Conservation (phyloP, 805 yeast species). For the Wickerhamomyces chambardii region DNA sequence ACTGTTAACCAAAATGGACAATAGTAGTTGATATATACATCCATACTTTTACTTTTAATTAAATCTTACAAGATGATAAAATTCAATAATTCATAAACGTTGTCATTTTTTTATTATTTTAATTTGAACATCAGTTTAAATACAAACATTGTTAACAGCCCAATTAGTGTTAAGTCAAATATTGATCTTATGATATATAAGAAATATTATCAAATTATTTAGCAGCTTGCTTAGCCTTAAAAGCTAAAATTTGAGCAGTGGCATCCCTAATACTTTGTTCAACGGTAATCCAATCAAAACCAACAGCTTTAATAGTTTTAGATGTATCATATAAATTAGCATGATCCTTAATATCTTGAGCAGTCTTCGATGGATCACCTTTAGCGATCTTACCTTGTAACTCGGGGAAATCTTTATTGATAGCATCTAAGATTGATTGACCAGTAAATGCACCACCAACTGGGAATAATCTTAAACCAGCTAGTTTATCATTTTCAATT, state of each 20-base stretch:
- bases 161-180: too few relatives aligned
- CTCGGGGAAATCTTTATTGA: constrained; percentile 25
- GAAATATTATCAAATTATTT: too few relatives aligned
- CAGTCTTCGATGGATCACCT: constrained; percentile 19
- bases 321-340: not conserved
- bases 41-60: too few relatives aligned
- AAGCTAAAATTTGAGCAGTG: constrained; percentile 19
- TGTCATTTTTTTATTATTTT: too few relatives aligned
- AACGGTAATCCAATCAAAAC: constrained; percentile 19
- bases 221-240: too few relatives aligned
- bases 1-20: too few relatives aligned
- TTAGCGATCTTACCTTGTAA: constrained; percentile 27
- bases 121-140: too few relatives aligned
- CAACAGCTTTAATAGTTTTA: constrained; percentile 1
- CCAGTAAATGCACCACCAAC: constrained; percentile 6
- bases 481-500: constrained; percentile 4
- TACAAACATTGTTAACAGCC: too few relatives aligned
- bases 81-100: too few relatives aligned
- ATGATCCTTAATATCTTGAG: not conserved
- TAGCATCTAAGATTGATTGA: constrained; percentile 7
- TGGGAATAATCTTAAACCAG: constrained; percentile 16
- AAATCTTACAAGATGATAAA: too few relatives aligned
- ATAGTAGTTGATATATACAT: too few relatives aligned
- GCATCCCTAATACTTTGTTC: constrained; percentile 30
- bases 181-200: too few relatives aligned